Base-by-base conservation (phyloP, 768 basidiomycete genomes). In the Hydnum rufescens region DNA sequence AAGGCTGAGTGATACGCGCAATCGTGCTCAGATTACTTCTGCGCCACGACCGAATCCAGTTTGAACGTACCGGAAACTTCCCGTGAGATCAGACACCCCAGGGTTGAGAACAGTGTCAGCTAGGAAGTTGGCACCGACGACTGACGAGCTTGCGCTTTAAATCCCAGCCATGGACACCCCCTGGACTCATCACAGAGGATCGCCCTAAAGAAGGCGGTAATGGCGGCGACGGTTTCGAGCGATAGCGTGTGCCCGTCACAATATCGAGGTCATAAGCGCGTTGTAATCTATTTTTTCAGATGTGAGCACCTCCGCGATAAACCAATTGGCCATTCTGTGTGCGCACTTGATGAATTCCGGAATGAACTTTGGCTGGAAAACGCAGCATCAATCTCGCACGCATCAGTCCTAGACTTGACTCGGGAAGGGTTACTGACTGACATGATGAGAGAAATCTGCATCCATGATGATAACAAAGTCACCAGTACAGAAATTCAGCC, bases 381-480 rank as follows among this genome's bases (percentile, higher is more conserved):
- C 34, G 36, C 19, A 44, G 50, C 5, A 30, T 25, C 2, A 19
- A 13, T 18, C 2, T 29, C 19, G 32, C 16, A 42, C 29, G 1
- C 22, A 19, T 29, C 22, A 31, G 18, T 13, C 16, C 26, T 31
- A 26, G 5, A 31, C 8, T 22, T 26, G 23, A 16, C 29, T 13
- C 44, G 22, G 4, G 19, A 43, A 48, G 23, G 18, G 22, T 23
- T n/a, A n/a, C n/a, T 18, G 23, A 67, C 82, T 43, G 66, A 88
- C 88, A 58, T 93, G 89, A 61, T 93, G 89, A 3, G 87, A 90
- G 65, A 93, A 90, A 67, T 93, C 89, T 49, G 89, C 89, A 60
- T 93, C 89, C 89, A 93, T 93, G 63, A 93, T 92, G 61, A 92
- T 85, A 22, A 90, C 86, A 67, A 90, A 93, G 65, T 87, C 85